phyloP scores from a whole-genome alignment of 768 basidiomycete species.

The Leccinum olivaceopallidum region DNA sequence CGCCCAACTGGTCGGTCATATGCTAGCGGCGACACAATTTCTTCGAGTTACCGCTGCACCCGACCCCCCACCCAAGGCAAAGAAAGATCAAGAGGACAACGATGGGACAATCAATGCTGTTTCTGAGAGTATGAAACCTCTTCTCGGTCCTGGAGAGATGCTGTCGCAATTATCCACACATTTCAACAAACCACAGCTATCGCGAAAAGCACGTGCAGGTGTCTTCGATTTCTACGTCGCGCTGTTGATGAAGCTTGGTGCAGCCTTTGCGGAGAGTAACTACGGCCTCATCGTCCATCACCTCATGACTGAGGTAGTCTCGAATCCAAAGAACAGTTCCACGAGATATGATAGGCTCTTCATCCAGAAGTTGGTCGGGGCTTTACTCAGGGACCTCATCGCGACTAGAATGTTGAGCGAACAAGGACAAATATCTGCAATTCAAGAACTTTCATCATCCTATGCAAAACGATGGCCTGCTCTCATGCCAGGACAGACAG shows the following conservation, averaged over 20 bases:
- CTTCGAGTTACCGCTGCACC: conserved; percentile 49
- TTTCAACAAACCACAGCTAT: conserved; percentile 71
- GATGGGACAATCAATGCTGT: conserved; percentile 49
- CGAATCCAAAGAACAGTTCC: conserved; percentile 50
- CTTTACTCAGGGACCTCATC: conserved; percentile 82
- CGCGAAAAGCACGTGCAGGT: conserved; percentile 76
- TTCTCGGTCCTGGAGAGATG: conserved; percentile 80
- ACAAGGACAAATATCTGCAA: conserved; percentile 89
- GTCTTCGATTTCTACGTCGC: conserved; percentile 89
- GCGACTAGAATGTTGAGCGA: conserved; percentile 89
- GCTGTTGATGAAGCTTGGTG: conserved; percentile 72
- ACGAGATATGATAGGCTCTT: conserved; percentile 76
- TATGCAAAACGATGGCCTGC: conserved; percentile 94
- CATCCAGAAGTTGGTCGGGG: conserved; percentile 69
- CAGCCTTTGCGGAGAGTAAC: conserved; percentile 77
- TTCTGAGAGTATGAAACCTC: conserved; percentile 61
- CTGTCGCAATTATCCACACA: conserved; percentile 72
- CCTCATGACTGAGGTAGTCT: conserved; percentile 75
- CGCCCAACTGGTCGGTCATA: conserved; percentile 76
- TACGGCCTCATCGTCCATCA: conserved; percentile 80
- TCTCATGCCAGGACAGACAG: conserved; percentile 81
- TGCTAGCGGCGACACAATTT: conserved; percentile 82
- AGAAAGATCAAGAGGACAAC: conserved; percentile 63
- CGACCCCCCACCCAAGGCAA: conserved; percentile 56
- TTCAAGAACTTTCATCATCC: conserved; percentile 77